Conservation (phyloP, 305 asterid species). For the Plantago coronopus region DNA sequence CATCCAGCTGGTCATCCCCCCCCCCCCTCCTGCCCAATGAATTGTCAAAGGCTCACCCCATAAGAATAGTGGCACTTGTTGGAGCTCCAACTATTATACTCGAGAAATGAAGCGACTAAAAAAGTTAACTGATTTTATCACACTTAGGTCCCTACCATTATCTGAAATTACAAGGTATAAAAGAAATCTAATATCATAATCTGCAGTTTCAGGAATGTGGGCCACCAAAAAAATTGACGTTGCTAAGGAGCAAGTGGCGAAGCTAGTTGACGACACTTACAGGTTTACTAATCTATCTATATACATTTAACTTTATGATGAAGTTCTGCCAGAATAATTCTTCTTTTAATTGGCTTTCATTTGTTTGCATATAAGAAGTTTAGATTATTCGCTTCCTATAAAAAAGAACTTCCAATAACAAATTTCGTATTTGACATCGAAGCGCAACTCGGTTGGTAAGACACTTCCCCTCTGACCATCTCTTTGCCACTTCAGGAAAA, state of each 20-base stretch:
- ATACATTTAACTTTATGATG: constrained; percentile 1
- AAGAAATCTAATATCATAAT: constrained; percentile 20
- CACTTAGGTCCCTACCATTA: not conserved
- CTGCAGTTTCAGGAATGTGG: constrained; percentile 53
- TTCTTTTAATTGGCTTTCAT: not conserved
- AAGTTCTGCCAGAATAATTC: constrained; percentile 4
- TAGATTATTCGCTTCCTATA: not conserved
- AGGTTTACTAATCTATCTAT: constrained; percentile 36
- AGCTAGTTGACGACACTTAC: constrained; percentile 68
- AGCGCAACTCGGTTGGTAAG: no score
- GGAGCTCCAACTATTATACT: not conserved
- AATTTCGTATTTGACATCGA: no score
- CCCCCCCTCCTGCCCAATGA: no score
- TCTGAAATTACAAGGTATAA: constrained; percentile 7
- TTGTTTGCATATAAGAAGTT: not conserved
- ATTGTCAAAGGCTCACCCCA: no score
- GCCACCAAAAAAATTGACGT: constrained; percentile 59
- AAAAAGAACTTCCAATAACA: no score
- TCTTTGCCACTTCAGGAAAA: no score
- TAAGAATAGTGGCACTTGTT: no score
- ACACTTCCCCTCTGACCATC: no score
- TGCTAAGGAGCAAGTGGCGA: constrained; percentile 62
- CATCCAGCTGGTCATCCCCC: no score
- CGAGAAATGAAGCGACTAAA: constrained; percentile 4
- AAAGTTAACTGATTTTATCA: constrained; percentile 7